A percentile compares a stretch with the other conserved stretches of the same genome.
These are phyloP conservation scores for Macroventuria anomochaeta DNA, from an alignment of 2,329 filamentous ascomycete genomes.

Conservation along the genomic window DNA sequence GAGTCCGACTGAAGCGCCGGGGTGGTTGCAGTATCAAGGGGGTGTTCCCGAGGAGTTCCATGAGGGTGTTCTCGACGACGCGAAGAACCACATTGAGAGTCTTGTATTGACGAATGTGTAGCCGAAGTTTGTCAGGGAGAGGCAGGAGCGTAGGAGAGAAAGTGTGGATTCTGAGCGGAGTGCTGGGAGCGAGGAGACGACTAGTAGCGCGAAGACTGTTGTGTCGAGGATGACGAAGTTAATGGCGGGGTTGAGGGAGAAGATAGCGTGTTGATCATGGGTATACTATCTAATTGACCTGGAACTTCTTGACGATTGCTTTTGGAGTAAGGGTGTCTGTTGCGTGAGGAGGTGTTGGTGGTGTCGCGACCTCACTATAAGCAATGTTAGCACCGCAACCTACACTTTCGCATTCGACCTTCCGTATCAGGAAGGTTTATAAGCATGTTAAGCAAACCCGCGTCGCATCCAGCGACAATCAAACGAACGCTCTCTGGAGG, in stretches of 20 bases:
- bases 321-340: too few relatives aligned
- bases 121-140: slow-evolving; percentile 26
- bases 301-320: too few relatives aligned
- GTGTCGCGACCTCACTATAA: too few relatives aligned
- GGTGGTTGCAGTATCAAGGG: background rate
- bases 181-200: background rate
- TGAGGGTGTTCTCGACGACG: slow-evolving; percentile 15
- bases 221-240: slow-evolving; percentile 8
- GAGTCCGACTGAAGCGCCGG: background rate
- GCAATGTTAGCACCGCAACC: too few relatives aligned
- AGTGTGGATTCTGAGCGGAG: slow-evolving; percentile 17
- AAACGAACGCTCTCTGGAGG: too few relatives aligned
- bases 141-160: slow-evolving; percentile 3
- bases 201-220: slow-evolving; percentile 2
- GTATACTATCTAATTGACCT: too few relatives aligned
- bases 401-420: too few relatives aligned
- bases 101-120: slow-evolving; percentile 26
- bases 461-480: too few relatives aligned
- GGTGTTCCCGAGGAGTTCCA: slow-evolving; percentile 6
- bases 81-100: slow-evolving; percentile 14
- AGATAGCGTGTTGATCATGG: too few relatives aligned
- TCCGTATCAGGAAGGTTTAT: too few relatives aligned
- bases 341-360: too few relatives aligned
- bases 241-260: slow-evolving; percentile 1
- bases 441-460: too few relatives aligned